A percentile compares a stretch with the other conserved stretches of the same genome.
Conservation (phyloP, 2,329 filamentous ascomycete species). For the Pestalotiopsis sp. region DNA sequence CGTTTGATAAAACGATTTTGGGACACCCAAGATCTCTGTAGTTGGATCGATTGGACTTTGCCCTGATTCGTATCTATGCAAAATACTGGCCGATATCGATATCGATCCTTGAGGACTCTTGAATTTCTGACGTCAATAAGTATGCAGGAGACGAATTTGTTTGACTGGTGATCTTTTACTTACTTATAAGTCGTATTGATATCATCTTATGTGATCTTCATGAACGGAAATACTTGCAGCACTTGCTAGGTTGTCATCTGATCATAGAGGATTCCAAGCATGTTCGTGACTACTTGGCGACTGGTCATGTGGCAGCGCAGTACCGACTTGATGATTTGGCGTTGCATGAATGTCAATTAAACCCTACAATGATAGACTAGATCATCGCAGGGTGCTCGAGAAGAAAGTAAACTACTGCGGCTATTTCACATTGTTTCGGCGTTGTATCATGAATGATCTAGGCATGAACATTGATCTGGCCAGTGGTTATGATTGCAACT, state of each 20-base stretch:
- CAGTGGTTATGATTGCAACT: too few species aligned
- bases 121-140: not conserved
- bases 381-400: too few species aligned
- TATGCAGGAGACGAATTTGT: not conserved
- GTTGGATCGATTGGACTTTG: too few species aligned
- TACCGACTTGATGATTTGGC: not conserved
- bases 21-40: too few species aligned
- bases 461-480: too few species aligned
- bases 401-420: too few species aligned
- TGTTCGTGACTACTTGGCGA: not conserved
- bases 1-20: too few species aligned
- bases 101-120: not conserved
- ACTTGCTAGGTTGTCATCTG: not conserved
- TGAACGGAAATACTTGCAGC: not conserved
- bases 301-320: not conserved
- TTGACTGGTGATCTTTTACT: not conserved
- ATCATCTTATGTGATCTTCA: not conserved
- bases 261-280: not conserved
- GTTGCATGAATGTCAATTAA: not conserved
- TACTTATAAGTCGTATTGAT: not conserved
- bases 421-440: too few species aligned
- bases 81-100: not conserved
- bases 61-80: too few species aligned
- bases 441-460: too few species aligned
- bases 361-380: too few species aligned